These are phyloP conservation scores for Alternaria sp. DNA, from an alignment of 2,329 filamentous ascomycete species.

Conservation along the genomic window DNA sequence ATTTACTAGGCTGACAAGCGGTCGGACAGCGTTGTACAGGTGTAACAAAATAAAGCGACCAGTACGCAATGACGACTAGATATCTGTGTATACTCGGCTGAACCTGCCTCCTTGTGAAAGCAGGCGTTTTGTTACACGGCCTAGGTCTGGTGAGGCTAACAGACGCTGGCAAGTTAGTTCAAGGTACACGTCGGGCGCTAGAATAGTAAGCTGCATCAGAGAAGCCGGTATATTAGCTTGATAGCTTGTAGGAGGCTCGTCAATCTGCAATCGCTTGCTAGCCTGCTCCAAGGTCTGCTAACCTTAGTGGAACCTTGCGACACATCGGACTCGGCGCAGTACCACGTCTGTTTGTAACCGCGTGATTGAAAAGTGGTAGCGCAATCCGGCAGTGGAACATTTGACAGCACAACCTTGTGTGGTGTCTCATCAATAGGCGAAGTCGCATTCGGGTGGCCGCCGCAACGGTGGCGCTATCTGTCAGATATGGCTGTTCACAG, in stretches of 20 bases:
- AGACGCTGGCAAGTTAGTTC: slow-evolving; percentile 1
- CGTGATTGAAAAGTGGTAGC: slow-evolving; percentile 23
- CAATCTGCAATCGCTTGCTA: slow-evolving; percentile 3
- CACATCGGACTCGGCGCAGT: slow-evolving; percentile 26
- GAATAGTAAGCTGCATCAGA: not conserved
- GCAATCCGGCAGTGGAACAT: slow-evolving; percentile 31
- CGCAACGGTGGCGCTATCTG: slow-evolving; percentile 12
- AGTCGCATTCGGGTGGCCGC: slow-evolving; percentile 2
- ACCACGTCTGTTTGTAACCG: slow-evolving; percentile 28
- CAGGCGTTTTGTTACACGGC: slow-evolving; percentile 17
- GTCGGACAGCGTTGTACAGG: slow-evolving; percentile 33
- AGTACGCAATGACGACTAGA: slow-evolving; percentile 29
- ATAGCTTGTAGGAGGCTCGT: slow-evolving; percentile 7
- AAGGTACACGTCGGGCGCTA: slow-evolving; percentile 3
- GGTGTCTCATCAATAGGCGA: slow-evolving; percentile 8
- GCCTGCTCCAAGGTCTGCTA: not conserved
- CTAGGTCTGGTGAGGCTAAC: not conserved
- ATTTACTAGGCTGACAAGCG: slow-evolving; percentile 17
- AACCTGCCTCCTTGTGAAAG: slow-evolving; percentile 13
- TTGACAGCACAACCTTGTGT: slow-evolving; percentile 32
- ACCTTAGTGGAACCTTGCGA: slow-evolving; percentile 25
- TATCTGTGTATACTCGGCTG: slow-evolving; percentile 22
- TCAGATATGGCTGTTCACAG: slow-evolving; percentile 17
- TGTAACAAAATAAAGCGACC: slow-evolving; percentile 7
- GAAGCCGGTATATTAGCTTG: slow-evolving; percentile 6